Evolutionary conservation across 352 stramenopile species (phyloP), one percentile per base, ranked within the genome.

Genomic region (Globisporangium acanthophoron): DNA sequence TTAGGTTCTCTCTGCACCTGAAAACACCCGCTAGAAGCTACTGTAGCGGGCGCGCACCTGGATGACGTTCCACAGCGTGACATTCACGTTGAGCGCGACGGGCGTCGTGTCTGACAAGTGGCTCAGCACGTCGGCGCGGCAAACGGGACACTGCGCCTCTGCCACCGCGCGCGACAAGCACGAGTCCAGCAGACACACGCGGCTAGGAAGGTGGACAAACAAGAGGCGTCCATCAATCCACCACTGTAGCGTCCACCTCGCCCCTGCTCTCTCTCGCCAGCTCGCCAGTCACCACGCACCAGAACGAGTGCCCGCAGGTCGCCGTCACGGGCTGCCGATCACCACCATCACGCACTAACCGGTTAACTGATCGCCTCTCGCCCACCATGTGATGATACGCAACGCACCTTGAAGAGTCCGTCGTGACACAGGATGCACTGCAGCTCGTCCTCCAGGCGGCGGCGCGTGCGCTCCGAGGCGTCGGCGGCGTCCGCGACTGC

Each of bases 51-150:
- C 1, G 31, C 67, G 4, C 40, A 88, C 78, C 69, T 91, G 80
- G 16, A 78, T 70, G 33, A 85, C 54, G 58, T 88, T 91, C 78
- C 78, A 91, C 20, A 91, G 59, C 33, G 78, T 87, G 4, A 91
- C 75, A 40, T 88, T 91, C 52, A 88, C 62, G 16, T 65, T 76
- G 54, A 91, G 85, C 20, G 71, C 52, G 12, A 68, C 66, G 9
- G 50, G 46, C 8, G 55, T 41, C 31, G 65, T 67, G 8, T 61
- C 40, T 27, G 60, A 61, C 24, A 78, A 61, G 24, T 62, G 61
- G 24, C 64, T 46, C 45, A 82, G 54, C 16, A 85, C 58, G n/a
- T 75, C 61, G 16, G 70, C 61, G 15, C 76, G 73, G 27, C 76
- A 85, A 20, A 79, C 73, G 0, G 76, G 69, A 37, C 76, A 85